Evolutionary conservation across 768 basidiomycete genomes (phyloP).

Genomic region (Paxillus ammoniavirescens): DNA sequence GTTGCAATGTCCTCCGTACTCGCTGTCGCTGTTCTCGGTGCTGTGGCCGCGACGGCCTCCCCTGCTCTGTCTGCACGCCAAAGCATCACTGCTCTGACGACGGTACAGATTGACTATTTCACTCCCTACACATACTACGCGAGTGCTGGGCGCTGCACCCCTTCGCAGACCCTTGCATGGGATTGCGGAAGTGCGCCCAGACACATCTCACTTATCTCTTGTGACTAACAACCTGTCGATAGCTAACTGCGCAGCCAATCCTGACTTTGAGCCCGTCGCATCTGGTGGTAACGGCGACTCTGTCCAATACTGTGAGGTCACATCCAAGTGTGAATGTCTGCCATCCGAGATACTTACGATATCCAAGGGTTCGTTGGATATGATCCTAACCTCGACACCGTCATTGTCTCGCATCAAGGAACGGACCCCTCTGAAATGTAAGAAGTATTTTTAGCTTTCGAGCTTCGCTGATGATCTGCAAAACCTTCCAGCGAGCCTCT

Average conservation of each 20-base stretch:
- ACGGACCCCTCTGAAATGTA: slow-evolving; percentile 25
- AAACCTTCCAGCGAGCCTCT: slow-evolving; percentile 28
- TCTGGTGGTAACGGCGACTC: slow-evolving; percentile 45
- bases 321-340: neutral
- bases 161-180: slow-evolving; percentile 45
- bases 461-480: slow-evolving; percentile 19
- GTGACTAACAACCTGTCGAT: neutral
- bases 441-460: slow-evolving; percentile 29
- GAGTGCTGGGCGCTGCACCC: slow-evolving; percentile 47
- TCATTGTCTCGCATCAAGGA: slow-evolving; percentile 37
- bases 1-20: slow-evolving; percentile 18
- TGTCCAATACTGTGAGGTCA: slow-evolving; percentile 41
- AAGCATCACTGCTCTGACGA: slow-evolving; percentile 38
- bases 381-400: slow-evolving; percentile 32
- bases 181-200: slow-evolving; percentile 50
- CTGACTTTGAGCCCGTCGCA: slow-evolving; percentile 45
- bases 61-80: slow-evolving; percentile 34
- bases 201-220: neutral
- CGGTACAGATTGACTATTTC: slow-evolving; percentile 41
- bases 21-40: slow-evolving; percentile 13
- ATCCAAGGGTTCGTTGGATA: slow-evolving; percentile 51
- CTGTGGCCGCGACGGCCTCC: slow-evolving; percentile 10
- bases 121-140: slow-evolving; percentile 52
- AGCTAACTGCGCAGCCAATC: slow-evolving; percentile 49
- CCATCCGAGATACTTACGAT: neutral